Evolutionary conservation across 331 rosid species (phyloP), one percentile per base, ranked within the genome.

Genomic region (Saraca asoca): DNA sequence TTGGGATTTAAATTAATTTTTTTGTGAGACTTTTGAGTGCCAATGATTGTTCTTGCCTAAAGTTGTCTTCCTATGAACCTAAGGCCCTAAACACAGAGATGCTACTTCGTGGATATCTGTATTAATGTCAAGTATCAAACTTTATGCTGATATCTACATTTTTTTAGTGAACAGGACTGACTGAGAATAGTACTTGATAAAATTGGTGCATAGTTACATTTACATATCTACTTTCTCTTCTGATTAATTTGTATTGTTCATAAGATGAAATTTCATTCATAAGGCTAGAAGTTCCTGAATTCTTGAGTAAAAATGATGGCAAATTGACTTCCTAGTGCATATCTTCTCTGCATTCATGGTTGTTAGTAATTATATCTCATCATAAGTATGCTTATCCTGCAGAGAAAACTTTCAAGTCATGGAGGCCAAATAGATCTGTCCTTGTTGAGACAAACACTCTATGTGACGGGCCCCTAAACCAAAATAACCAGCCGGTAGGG

Each of bases 341-440:
- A 19, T 20, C 46, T 64, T 6, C 24, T 0, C 41, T 35, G 46
- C 20, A 17, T 6, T 39, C 9, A 29, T 38, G 49, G 55, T 58
- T 74, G 62, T 58, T 24, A 15, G 18, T 16, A 39, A 9, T 35
- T 42, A 2, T 46, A 53, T 63, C 34, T 52, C 61, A 11, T 56
- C 54, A 19, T 65, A 59, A 57, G 35, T 56, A 41, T 33, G 31
- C 70, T 66, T 59, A 39, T 66, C 66, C 35, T 82, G 81, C 91
- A 88, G 95, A 83, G 60, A 81, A 71, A 69, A 64, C 79, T 74
- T 82, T 76, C 51, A 78, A 78, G 68, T 80, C 88, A n/a, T 85
- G 91, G 95, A 80, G 85, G 70, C 91, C 82, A 41, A 71, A 69
- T 71, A 76, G 80, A 33, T 80, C 79, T 18, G 42, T 71, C 45